These are phyloP conservation scores for Aotearoamyces nothofagi DNA, from an alignment of 2,329 filamentous ascomycete genomes.

Conservation along the genomic window DNA sequence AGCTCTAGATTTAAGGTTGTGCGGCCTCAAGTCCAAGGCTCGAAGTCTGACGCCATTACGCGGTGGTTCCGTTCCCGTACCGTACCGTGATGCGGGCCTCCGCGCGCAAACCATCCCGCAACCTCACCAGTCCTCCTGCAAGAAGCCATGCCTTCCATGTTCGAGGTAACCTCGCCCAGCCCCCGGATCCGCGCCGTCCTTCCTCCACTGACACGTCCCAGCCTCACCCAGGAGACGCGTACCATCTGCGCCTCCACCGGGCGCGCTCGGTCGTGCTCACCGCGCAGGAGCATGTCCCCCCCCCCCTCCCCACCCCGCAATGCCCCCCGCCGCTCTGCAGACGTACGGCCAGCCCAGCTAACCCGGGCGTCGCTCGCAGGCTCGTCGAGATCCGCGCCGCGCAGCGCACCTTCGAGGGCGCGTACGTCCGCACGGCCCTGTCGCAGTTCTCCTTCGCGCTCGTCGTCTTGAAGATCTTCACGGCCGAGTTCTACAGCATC, in stretches of 20 bases:
- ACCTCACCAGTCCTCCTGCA: too few species aligned
- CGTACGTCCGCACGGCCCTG: conserved; percentile 87
- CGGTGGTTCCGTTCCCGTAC: too few species aligned
- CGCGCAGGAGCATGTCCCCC: conserved; percentile 39
- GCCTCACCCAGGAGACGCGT: conserved; percentile 56
- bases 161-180: conserved; percentile 10
- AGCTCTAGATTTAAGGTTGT: too few species aligned
- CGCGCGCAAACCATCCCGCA: too few species aligned
- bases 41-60: too few species aligned
- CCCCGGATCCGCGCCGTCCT: too few species aligned
- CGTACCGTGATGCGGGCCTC: too few species aligned
- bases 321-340: neutral
- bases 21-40: too few species aligned
- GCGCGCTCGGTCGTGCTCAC: conserved; percentile 74
- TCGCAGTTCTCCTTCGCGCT: conserved; percentile 92
- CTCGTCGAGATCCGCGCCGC: conserved; percentile 90
- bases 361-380: conserved; percentile 10
- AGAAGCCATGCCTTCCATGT: too few species aligned
- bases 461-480: conserved; percentile 93
- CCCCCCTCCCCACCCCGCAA: conserved; percentile 1
- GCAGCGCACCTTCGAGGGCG: conserved; percentile 92
- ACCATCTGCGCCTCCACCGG: conserved; percentile 69
- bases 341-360: neutral
- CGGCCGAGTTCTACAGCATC: conserved; percentile 87
- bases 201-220: too few species aligned